Evolutionary conservation across 805 yeast species (phyloP).

Genomic region (Starmera quercuum): DNA sequence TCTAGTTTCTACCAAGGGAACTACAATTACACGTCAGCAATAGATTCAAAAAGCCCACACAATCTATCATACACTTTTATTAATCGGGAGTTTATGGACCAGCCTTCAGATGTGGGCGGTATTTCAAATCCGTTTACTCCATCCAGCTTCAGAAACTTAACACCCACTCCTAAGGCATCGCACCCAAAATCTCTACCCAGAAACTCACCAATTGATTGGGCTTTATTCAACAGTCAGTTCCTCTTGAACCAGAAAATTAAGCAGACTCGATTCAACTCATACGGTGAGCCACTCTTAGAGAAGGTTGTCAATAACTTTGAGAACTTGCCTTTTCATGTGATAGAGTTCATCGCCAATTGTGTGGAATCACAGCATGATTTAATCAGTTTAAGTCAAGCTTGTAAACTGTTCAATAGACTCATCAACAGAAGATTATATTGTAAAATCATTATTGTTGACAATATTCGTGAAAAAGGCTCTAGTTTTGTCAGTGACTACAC

Average conservation of each 20-base stretch:
- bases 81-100: background rate
- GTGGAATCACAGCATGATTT: slow-evolving; percentile 20
- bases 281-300: background rate
- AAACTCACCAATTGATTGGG: slow-evolving; percentile 21
- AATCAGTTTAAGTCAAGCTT: slow-evolving; percentile 16
- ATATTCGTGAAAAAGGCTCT: slow-evolving; percentile 12
- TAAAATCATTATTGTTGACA: slow-evolving; percentile 18
- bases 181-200: slow-evolving; percentile 19
- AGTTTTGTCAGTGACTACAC: slow-evolving; percentile 18
- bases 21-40: background rate
- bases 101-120: background rate
- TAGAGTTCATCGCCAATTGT: slow-evolving; percentile 20
- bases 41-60: background rate
- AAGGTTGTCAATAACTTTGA: slow-evolving; percentile 16
- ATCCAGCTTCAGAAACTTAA: slow-evolving; percentile 15
- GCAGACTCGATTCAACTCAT: slow-evolving; percentile 5
- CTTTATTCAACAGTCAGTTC: slow-evolving; percentile 20
- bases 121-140: background rate
- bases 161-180: slow-evolving; percentile 17
- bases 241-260: slow-evolving; percentile 13
- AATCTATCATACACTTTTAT: slow-evolving; percentile 1
- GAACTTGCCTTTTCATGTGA: slow-evolving; percentile 20
- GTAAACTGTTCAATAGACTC: slow-evolving; percentile 19
- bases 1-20: background rate
- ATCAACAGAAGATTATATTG: slow-evolving; percentile 18